These are phyloP conservation scores for Chaetomium strumarium DNA, from an alignment of 2,329 filamentous ascomycete genomes.

Conservation along the genomic window DNA sequence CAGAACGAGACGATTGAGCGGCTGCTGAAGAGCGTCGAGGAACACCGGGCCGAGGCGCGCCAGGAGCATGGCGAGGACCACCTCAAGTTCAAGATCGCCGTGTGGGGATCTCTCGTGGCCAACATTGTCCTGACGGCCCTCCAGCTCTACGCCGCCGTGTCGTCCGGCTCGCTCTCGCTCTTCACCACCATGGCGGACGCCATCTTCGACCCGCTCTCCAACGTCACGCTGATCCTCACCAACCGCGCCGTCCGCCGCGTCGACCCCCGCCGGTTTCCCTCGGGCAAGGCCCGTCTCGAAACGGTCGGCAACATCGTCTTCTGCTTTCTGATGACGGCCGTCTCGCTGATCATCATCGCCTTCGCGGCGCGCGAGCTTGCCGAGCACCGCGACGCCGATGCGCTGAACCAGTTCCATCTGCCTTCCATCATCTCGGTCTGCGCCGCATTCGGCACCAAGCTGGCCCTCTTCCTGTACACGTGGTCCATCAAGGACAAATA, in stretches of 20 bases:
- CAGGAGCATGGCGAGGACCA: constrained; percentile 78
- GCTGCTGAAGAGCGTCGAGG: constrained; percentile 85
- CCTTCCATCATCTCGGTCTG: constrained; percentile 80
- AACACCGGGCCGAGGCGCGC: constrained; percentile 75
- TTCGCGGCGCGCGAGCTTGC: constrained; percentile 71
- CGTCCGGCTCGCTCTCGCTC: constrained; percentile 84
- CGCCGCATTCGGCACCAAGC: constrained; percentile 79
- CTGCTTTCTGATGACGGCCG: constrained; percentile 90
- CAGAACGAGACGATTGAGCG: constrained; percentile 94
- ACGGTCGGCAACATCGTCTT: constrained; percentile 95
- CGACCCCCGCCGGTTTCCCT: constrained; percentile 79
- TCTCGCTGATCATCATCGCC: constrained; percentile 87
- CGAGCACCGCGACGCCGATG: constrained; percentile 41
- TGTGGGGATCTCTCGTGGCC: constrained; percentile 66
- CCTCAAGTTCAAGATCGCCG: constrained; percentile 63
- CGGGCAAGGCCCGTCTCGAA: constrained; percentile 88
- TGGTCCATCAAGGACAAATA: constrained; percentile 87
- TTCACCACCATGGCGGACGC: constrained; percentile 98
- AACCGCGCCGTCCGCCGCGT: constrained; percentile 85
- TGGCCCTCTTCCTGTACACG: constrained; percentile 82
- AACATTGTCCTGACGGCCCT: constrained; percentile 74
- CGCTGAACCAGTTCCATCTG: constrained; percentile 64
- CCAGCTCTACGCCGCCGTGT: constrained; percentile 82
- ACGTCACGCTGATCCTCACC: constrained; percentile 78
- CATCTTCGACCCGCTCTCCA: constrained; percentile 87